These are phyloP conservation scores for Leccinum sublutescens DNA, from an alignment of 768 basidiomycete genomes.

Conservation along the genomic window DNA sequence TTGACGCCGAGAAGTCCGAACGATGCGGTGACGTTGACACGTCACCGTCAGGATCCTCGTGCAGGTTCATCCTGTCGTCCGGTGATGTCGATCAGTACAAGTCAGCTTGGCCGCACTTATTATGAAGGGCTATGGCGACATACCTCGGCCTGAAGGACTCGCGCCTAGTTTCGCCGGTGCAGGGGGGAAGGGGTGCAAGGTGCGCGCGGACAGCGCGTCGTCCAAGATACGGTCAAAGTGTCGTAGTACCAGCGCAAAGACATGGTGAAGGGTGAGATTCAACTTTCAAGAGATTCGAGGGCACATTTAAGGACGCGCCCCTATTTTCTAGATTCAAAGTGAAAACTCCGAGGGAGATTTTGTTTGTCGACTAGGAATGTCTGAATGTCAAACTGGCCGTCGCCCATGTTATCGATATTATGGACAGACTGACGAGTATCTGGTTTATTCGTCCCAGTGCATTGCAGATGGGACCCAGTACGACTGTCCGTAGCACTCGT, in stretches of 20 bases:
- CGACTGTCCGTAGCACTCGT: conserved; percentile 56
- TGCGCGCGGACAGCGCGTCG: conserved; percentile 33
- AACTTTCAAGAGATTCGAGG: not conserved
- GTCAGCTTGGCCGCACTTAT: too few relatives aligned
- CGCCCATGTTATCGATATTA: not conserved
- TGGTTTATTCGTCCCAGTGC: conserved; percentile 66
- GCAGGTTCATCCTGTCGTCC: too few relatives aligned
- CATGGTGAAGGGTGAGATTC: conserved; percentile 14
- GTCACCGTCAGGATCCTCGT: too few relatives aligned
- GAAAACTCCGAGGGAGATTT: not conserved
- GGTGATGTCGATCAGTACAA: too few relatives aligned
- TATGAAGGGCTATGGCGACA: too few relatives aligned
- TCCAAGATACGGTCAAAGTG: conserved; percentile 45
- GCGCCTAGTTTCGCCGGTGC: conserved; percentile 11
- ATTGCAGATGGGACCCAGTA: conserved; percentile 92
- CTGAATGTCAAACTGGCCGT: not conserved
- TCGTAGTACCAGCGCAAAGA: conserved; percentile 35
- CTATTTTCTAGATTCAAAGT: not conserved
- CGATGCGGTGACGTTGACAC: too few relatives aligned
- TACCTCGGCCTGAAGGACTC: conserved; percentile 24
- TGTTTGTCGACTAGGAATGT: too few relatives aligned
- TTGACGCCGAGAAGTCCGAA: too few relatives aligned
- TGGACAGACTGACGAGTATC: not conserved
- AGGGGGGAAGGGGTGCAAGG: conserved; percentile 14
- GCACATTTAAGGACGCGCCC: not conserved